Conservation (phyloP, 805 yeast genomes). For the Saturnispora serradocipensis region DNA sequence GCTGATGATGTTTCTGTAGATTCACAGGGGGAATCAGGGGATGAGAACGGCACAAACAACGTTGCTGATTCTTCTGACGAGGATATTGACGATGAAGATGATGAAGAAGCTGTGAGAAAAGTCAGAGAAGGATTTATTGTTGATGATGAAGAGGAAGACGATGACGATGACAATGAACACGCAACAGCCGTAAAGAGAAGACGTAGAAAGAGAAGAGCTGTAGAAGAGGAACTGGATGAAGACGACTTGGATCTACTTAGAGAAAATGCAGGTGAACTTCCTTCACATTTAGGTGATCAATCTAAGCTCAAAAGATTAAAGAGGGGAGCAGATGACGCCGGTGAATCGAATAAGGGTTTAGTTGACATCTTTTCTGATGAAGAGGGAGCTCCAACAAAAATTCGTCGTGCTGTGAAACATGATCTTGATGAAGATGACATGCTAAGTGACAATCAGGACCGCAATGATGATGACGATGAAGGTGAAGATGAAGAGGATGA, state of each 20-base stretch:
- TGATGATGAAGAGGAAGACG: slow-evolving; percentile 70
- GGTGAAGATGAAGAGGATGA: slow-evolving; percentile 26
- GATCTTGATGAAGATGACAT: slow-evolving; percentile 21
- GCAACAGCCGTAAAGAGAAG: slow-evolving; percentile 29
- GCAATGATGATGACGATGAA: slow-evolving; percentile 20
- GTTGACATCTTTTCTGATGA: slow-evolving; percentile 67
- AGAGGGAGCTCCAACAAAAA: slow-evolving; percentile 21
- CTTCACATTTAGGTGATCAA: slow-evolving; percentile 29
- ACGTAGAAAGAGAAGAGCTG: slow-evolving; percentile 33
- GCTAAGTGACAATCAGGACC: slow-evolving; percentile 20
- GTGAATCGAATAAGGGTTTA: slow-evolving; percentile 32
- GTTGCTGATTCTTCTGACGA: slow-evolving; percentile 73
- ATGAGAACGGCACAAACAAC: neutral
- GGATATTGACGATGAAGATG: slow-evolving; percentile 78
- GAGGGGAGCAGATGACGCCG: slow-evolving; percentile 45
- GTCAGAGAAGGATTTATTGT: slow-evolving; percentile 91
- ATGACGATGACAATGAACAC: slow-evolving; percentile 18
- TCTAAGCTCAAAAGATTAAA: slow-evolving; percentile 74
- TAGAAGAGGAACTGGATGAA: slow-evolving; percentile 71
- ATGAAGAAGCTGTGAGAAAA: slow-evolving; percentile 77
- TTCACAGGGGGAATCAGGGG: slow-evolving; percentile 1
- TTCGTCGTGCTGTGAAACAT: slow-evolving; percentile 14
- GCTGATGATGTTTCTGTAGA: neutral
- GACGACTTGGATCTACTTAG: slow-evolving; percentile 88
- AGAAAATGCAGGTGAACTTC: slow-evolving; percentile 80